A percentile compares a stretch with the other conserved stretches of the same genome.
These are phyloP conservation scores for Echites panduratus DNA, from an alignment of 257 asterid genomes.

Conservation along the genomic window DNA sequence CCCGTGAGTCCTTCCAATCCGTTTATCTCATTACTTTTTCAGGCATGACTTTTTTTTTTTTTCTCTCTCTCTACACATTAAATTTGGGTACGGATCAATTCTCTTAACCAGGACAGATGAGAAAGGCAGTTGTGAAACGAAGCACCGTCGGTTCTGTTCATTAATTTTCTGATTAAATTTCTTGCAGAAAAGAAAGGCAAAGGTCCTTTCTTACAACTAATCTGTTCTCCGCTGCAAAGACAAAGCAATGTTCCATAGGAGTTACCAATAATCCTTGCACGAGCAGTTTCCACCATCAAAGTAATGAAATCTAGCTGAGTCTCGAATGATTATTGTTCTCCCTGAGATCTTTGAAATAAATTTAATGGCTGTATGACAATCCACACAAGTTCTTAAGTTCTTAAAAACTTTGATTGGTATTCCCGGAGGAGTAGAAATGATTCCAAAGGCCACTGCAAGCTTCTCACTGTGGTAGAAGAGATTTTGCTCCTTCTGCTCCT, in stretches of 20 bases:
- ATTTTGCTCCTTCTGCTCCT: constrained; percentile 10
- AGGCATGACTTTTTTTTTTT: no score
- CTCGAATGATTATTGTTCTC: constrained; percentile 9
- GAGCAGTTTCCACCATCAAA: constrained; percentile 12
- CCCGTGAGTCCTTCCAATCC: no score
- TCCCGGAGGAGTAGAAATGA: constrained; percentile 7
- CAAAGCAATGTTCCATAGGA: background rate
- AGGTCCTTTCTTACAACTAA: background rate
- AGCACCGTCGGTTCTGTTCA: background rate
- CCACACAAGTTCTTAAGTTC: constrained; percentile 11
- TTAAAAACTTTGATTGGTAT: constrained; percentile 5
- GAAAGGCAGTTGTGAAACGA: no score
- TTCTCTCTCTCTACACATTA: no score
- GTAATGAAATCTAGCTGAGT: constrained; percentile 12
- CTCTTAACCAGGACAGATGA: no score
- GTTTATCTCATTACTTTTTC: no score
- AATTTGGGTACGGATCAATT: no score
- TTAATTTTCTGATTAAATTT: background rate
- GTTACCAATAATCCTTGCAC: constrained; percentile 12
- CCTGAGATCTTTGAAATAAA: constrained; percentile 12
- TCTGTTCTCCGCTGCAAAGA: background rate
- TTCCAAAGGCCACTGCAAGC: constrained; percentile 13
- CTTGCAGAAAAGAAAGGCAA: background rate
- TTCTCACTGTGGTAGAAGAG: constrained; percentile 11
- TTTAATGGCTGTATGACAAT: constrained; percentile 13